These are phyloP conservation scores for Centella asiatica DNA, from an alignment of 129 eudicot genomes.

Conservation along the genomic window DNA sequence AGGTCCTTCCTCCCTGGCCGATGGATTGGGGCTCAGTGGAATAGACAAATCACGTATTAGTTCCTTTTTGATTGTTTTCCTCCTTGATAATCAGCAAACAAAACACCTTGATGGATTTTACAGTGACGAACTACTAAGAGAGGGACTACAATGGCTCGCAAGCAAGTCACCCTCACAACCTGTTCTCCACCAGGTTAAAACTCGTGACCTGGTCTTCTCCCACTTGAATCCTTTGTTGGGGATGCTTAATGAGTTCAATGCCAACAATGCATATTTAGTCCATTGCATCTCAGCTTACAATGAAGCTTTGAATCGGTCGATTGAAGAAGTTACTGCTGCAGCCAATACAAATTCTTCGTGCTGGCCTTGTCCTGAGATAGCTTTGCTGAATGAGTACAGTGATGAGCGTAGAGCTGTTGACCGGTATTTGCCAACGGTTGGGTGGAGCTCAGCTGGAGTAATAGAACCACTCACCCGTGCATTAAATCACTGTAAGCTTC, in stretches of 20 bases:
- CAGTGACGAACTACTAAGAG: conserved; percentile 46
- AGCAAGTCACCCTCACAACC: conserved; percentile 58
- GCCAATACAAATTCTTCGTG: conserved; percentile 46
- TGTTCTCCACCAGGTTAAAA: conserved; percentile 34
- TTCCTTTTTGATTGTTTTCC: conserved; percentile 29
- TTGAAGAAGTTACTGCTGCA: conserved; percentile 42
- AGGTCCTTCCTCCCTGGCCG: conserved; percentile 27
- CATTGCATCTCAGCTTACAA: conserved; percentile 61
- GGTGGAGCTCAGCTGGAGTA: conserved; percentile 70
- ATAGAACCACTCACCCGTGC: conserved; percentile 34
- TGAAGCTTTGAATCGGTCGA: conserved; percentile 51
- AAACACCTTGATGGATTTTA: conserved; percentile 36
- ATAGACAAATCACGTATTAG: conserved; percentile 52
- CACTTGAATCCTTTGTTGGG: conserved; percentile 34
- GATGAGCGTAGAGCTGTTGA: conserved; percentile 33
- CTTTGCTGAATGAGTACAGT: conserved; percentile 32
- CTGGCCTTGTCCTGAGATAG: conserved; percentile 90
- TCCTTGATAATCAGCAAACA: conserved; percentile 22
- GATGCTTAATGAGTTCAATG: conserved; percentile 23
- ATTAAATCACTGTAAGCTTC: conserved; percentile 49
- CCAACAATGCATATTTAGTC: conserved; percentile 27
- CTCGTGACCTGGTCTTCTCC: conserved; percentile 54
- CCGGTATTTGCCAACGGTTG: conserved; percentile 49
- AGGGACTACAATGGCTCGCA: conserved; percentile 84
- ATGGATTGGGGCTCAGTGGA: conserved; percentile 43